phyloP scores from a whole-genome alignment of 768 basidiomycete species.

The Tulasnella sp. region DNA sequence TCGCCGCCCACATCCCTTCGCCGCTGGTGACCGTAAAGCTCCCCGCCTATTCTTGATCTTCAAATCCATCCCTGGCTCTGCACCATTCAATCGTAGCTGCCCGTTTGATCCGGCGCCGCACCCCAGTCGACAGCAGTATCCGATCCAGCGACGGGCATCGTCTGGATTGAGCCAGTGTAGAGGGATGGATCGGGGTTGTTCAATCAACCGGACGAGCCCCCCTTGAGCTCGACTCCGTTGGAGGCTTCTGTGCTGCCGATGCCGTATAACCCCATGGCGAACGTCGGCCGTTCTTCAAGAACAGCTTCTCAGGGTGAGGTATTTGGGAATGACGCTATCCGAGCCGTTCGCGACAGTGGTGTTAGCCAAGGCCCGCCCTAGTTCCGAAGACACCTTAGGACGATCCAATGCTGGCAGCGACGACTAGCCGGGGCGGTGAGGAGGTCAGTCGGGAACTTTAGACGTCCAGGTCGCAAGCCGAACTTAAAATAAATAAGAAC shows the following conservation, averaged over 20 bases:
- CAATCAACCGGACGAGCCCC: background rate
- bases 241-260: background rate
- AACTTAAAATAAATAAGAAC: background rate
- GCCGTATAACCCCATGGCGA: background rate
- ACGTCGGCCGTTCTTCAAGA: background rate
- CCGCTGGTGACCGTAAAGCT: no score
- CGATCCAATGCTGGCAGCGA: background rate
- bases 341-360: background rate
- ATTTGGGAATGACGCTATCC: background rate
- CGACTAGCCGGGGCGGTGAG: background rate
- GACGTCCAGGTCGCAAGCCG: no score
- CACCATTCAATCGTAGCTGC: constrained; percentile 21
- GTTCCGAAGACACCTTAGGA: background rate
- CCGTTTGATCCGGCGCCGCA: background rate
- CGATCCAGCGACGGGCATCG: background rate
- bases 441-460: no score
- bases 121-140: background rate
- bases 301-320: background rate
- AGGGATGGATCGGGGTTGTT: background rate
- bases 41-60: background rate
- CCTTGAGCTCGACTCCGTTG: background rate
- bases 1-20: background rate
- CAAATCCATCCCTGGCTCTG: background rate
- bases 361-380: background rate
- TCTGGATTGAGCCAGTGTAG: no score